These are phyloP conservation scores for Diutina catenulata DNA, from an alignment of 1,139 yeast species.

Conservation along the genomic window DNA sequence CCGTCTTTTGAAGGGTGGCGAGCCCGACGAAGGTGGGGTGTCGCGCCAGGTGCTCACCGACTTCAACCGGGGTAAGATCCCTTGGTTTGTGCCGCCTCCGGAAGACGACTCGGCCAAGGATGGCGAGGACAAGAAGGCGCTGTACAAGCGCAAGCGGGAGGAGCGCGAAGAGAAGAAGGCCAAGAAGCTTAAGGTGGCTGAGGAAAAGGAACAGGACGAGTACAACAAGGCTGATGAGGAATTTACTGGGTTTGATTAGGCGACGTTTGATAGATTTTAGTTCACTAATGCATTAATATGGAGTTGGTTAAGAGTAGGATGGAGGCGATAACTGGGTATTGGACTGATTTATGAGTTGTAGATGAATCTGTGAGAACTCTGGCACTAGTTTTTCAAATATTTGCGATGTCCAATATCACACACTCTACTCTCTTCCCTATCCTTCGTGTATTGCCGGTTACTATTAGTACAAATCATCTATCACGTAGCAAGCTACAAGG, in stretches of 20 bases:
- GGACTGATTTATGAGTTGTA: too few relatives aligned
- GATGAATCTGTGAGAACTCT: too few relatives aligned
- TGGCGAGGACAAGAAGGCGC: slow-evolving; percentile 46
- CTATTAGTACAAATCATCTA: background rate
- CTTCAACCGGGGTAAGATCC: slow-evolving; percentile 93
- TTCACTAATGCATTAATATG: background rate
- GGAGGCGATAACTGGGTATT: too few relatives aligned
- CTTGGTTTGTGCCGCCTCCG: slow-evolving; percentile 97
- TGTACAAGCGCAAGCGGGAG: slow-evolving; percentile 39
- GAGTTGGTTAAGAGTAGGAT: background rate
- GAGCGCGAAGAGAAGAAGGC: slow-evolving; percentile 23
- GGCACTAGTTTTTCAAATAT: too few relatives aligned
- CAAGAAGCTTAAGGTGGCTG: slow-evolving; percentile 4
- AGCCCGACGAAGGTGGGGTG: slow-evolving; percentile 91
- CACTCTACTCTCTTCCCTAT: too few relatives aligned
- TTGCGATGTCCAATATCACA: too few relatives aligned
- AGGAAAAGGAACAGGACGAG: background rate
- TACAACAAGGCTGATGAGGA: background rate
- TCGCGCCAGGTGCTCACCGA: slow-evolving; percentile 86
- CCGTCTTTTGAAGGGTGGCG: slow-evolving; percentile 90
- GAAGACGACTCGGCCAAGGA: slow-evolving; percentile 44
- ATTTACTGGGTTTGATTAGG: slow-evolving; percentile 5
- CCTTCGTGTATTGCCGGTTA: too few relatives aligned
- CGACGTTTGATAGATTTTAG: background rate
- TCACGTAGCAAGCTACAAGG: background rate